phyloP scores from a whole-genome alignment of 768 basidiomycete genomes.

The Amanita muscaria region DNA sequence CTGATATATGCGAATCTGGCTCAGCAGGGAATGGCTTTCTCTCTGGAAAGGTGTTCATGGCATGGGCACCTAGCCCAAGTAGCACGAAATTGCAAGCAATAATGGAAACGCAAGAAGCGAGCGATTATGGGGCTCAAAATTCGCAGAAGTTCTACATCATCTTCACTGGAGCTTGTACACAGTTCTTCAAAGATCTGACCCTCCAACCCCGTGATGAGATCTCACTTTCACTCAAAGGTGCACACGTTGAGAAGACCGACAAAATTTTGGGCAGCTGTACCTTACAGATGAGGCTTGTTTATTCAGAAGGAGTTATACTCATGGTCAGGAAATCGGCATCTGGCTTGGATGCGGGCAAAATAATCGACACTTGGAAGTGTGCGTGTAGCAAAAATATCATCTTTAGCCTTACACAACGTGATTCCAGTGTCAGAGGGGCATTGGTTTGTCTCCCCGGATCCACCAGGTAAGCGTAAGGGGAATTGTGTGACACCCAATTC shows the following conservation, averaged over 20 bases:
- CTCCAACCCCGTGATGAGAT: slow-evolving; percentile 35
- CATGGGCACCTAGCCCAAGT: slow-evolving; percentile 26
- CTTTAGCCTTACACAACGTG: neutral
- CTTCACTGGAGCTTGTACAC: slow-evolving; percentile 23
- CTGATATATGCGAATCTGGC: slow-evolving; percentile 24
- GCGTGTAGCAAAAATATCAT: slow-evolving; percentile 10
- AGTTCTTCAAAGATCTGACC: slow-evolving; percentile 26
- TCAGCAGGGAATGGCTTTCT: slow-evolving; percentile 30
- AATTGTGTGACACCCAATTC: slow-evolving; percentile 14
- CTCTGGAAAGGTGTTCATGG: slow-evolving; percentile 34
- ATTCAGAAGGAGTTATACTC: slow-evolving; percentile 32
- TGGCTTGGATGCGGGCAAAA: slow-evolving; percentile 14
- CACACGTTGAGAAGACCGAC: slow-evolving; percentile 20
- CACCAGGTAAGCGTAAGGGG: slow-evolving; percentile 8
- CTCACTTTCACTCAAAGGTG: slow-evolving; percentile 39
- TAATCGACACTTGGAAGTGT: slow-evolving; percentile 36
- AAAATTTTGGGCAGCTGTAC: slow-evolving; percentile 20
- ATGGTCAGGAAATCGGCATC: slow-evolving; percentile 25
- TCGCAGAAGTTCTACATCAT: slow-evolving; percentile 30
- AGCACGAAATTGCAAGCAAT: slow-evolving; percentile 22
- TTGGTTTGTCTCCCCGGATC: slow-evolving; percentile 28
- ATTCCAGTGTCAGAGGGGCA: slow-evolving; percentile 14
- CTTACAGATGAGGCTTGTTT: slow-evolving; percentile 35
- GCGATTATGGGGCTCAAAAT: slow-evolving; percentile 10
- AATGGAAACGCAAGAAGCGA: slow-evolving; percentile 17